phyloP scores from a whole-genome alignment of 2,329 filamentous ascomycete species.

The Aspergillus sp. region DNA sequence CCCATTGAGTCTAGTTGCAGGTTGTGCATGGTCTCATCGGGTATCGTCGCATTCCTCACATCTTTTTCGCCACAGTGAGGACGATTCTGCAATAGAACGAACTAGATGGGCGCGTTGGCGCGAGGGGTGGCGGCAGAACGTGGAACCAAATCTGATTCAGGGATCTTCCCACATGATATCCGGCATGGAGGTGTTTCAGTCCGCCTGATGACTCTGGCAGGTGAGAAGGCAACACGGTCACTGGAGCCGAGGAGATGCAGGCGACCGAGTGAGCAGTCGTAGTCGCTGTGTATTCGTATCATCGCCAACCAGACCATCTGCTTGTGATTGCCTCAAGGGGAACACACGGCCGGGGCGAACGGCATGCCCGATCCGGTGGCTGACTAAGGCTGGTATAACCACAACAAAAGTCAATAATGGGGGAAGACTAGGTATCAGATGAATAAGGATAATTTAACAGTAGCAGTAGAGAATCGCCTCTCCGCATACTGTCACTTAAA shows the following conservation, averaged over 20 bases:
- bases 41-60: not conserved
- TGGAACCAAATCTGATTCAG: no score
- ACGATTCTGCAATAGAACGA: not conserved
- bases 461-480: no score
- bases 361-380: constrained; percentile 4
- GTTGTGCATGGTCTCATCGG: not conserved
- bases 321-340: constrained; percentile 1
- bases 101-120: no score
- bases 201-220: no score
- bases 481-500: no score
- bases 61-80: not conserved
- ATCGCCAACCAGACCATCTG: not conserved
- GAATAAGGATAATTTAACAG: no score
- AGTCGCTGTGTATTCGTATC: not conserved
- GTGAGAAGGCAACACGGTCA: not conserved
- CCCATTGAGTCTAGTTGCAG: not conserved
- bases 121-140: no score
- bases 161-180: no score
- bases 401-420: no score
- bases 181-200: no score
- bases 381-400: constrained; percentile 2
- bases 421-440: no score
- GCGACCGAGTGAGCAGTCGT: not conserved
- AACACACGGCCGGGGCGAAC: constrained; percentile 1
- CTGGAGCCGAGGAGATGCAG: not conserved